These are phyloP conservation scores for Pythium phragmitis DNA, from an alignment of 352 stramenopile species.

Conservation along the genomic window DNA sequence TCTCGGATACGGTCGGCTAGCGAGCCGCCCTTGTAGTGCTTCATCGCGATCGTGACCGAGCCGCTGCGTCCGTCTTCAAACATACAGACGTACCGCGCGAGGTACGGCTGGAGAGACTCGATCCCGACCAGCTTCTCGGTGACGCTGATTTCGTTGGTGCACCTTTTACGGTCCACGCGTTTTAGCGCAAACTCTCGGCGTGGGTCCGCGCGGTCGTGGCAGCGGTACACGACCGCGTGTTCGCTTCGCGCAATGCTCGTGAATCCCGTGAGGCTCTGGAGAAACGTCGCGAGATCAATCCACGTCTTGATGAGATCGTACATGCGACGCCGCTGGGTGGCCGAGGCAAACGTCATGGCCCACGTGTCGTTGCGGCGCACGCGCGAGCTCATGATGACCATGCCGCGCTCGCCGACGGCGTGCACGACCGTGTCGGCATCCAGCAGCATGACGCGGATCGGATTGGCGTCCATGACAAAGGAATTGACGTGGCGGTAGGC, in stretches of 20 bases:
- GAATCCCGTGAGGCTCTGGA: conserved; percentile 47
- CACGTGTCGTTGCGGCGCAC: conserved; percentile 57
- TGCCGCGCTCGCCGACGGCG: conserved; percentile 39
- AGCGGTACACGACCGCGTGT: conserved; percentile 57
- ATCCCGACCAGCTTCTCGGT: conserved; percentile 42
- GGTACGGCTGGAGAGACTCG: conserved; percentile 38
- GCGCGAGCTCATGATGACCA: conserved; percentile 52
- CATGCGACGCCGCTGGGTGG: conserved; percentile 41
- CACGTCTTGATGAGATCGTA: conserved; percentile 52
- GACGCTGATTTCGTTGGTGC: conserved; percentile 39
- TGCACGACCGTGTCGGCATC: conserved; percentile 47
- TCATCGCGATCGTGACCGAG: conserved; percentile 61
- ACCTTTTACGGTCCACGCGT: conserved; percentile 37
- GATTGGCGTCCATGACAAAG: conserved; percentile 38
- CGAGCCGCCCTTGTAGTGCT: conserved; percentile 55
- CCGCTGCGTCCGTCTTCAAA: conserved; percentile 52
- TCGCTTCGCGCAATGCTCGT: conserved; percentile 49
- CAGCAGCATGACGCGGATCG: conserved; percentile 53
- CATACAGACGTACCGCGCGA: conserved; percentile 54
- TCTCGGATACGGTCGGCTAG: conserved; percentile 46
- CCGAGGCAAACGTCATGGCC: conserved; percentile 46
- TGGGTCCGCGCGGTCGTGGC: conserved; percentile 33
- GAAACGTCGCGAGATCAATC: conserved; percentile 54
- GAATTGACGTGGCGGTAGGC: conserved; percentile 41
- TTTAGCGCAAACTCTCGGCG: conserved; percentile 47